These are phyloP conservation scores for Fusarium cyanostomum DNA, from an alignment of 2,329 filamentous ascomycete genomes.

Conservation along the genomic window DNA sequence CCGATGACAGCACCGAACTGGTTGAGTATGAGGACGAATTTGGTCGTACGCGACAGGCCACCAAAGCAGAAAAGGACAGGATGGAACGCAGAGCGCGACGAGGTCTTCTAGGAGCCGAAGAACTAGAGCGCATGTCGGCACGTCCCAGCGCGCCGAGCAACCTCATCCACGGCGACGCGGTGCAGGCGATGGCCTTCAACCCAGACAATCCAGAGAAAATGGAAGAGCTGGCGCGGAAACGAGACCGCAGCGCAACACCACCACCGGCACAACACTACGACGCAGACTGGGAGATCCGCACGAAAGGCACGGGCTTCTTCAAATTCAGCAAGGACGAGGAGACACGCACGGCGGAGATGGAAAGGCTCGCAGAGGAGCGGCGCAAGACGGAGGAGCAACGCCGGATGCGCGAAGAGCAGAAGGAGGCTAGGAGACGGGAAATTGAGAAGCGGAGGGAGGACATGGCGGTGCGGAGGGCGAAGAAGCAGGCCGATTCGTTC, in stretches of 20 bases:
- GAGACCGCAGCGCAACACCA: constrained; percentile 82
- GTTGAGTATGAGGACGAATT: constrained; percentile 94
- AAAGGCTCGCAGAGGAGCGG: constrained; percentile 72
- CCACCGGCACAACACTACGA: constrained; percentile 87
- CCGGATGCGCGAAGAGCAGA: constrained; percentile 63
- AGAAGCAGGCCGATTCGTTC: constrained; percentile 77
- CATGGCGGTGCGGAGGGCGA: constrained; percentile 69
- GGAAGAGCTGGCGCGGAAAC: constrained; percentile 78
- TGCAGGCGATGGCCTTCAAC: constrained; percentile 86
- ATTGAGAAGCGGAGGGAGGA: constrained; percentile 71
- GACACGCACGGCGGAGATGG: constrained; percentile 76
- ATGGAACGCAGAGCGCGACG: constrained; percentile 65
- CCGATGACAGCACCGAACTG: constrained; percentile 64
- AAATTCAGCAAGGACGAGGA: constrained; percentile 83
- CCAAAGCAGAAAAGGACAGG: constrained; percentile 71
- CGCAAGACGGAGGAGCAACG: constrained; percentile 73
- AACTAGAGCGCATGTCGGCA: constrained; percentile 75
- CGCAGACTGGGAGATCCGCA: constrained; percentile 81
- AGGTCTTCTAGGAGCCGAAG: constrained; percentile 63
- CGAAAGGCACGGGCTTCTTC: constrained; percentile 91
- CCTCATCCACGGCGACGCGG: constrained; percentile 84
- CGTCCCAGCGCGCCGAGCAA: constrained; percentile 72
- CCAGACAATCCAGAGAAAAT: constrained; percentile 78
- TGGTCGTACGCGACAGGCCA: constrained; percentile 80
- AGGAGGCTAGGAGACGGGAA: constrained; percentile 66